These are phyloP conservation scores for Zymoseptoria pseudotritici DNA, from an alignment of 2,329 filamentous ascomycete genomes.

Conservation along the genomic window DNA sequence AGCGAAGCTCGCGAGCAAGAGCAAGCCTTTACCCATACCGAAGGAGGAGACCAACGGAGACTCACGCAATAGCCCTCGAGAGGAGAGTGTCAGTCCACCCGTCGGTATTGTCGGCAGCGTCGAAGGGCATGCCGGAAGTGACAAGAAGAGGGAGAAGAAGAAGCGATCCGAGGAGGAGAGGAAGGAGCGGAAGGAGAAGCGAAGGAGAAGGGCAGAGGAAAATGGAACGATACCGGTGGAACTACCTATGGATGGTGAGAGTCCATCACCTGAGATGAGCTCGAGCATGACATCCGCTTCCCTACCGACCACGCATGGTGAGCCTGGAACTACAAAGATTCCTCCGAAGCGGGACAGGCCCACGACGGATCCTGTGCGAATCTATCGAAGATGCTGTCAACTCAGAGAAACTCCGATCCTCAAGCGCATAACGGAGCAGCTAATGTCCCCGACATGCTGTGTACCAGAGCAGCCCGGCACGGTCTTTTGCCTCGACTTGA, in stretches of 20 bases:
- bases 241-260: slow-evolving; percentile 61
- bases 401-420: slow-evolving; percentile 85
- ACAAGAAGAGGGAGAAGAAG: slow-evolving; percentile 89
- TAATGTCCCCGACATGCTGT: slow-evolving; percentile 62
- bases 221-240: slow-evolving; percentile 84
- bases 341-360: slow-evolving; percentile 47
- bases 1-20: slow-evolving; percentile 29
- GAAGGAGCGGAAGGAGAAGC: slow-evolving; percentile 86
- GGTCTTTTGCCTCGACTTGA: slow-evolving; percentile 75
- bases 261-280: slow-evolving; percentile 28
- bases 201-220: slow-evolving; percentile 73
- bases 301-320: slow-evolving; percentile 21
- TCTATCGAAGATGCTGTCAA: slow-evolving; percentile 92
- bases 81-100: slow-evolving; percentile 13
- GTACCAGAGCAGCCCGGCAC: slow-evolving; percentile 60
- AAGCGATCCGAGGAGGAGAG: slow-evolving; percentile 89
- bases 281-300: slow-evolving; percentile 7
- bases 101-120: slow-evolving; percentile 8
- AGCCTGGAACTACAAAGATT: slow-evolving; percentile 28
- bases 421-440: slow-evolving; percentile 84
- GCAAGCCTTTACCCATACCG: slow-evolving; percentile 15
- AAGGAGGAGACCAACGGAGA: slow-evolving; percentile 1
- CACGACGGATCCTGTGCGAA: slow-evolving; percentile 83
- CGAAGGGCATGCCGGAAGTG: slow-evolving; percentile 22
- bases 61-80: neutral